These are phyloP conservation scores for Singerocomus rubriflavus DNA, from an alignment of 1,284 basidiomycete genomes.

Conservation along the genomic window DNA sequence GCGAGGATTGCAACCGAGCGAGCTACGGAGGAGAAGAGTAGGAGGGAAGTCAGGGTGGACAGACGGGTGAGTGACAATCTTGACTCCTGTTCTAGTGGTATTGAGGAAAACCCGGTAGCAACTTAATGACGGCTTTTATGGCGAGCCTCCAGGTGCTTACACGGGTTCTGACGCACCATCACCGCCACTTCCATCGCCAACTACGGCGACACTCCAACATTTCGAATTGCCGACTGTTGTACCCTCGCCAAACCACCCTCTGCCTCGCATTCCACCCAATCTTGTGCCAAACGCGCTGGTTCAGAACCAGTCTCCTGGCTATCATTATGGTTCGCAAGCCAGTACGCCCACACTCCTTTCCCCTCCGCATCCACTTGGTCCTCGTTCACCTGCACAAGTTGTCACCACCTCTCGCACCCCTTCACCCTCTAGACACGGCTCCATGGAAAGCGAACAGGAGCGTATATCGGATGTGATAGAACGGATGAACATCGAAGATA, in stretches of 20 bases:
- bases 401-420: constrained; percentile 50
- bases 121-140: constrained; percentile 26
- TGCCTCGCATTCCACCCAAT: constrained; percentile 37
- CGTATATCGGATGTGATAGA: constrained; percentile 22
- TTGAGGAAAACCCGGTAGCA: constrained; percentile 17
- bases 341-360: constrained; percentile 42
- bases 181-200: constrained; percentile 39
- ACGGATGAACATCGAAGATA: constrained; percentile 32
- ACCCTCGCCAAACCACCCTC: constrained; percentile 35
- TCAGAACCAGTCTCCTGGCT: constrained; percentile 16
- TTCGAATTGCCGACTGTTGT: constrained; percentile 37
- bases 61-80: constrained; percentile 48
- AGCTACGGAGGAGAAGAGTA: constrained; percentile 59
- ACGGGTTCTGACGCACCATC: constrained; percentile 35
- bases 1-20: constrained; percentile 63
- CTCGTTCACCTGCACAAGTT: constrained; percentile 54
- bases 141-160: constrained; percentile 19
- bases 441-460: constrained; percentile 24
- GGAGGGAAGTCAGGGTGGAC: constrained; percentile 54
- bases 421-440: constrained; percentile 35
- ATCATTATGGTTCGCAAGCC: constrained; percentile 25
- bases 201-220: constrained; percentile 33
- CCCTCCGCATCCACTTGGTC: constrained; percentile 67
- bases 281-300: constrained; percentile 19
- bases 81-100: constrained; percentile 18